phyloP scores from a whole-genome alignment of 192 early-diverging fungal species.

The Backusella mclennaniae region DNA sequence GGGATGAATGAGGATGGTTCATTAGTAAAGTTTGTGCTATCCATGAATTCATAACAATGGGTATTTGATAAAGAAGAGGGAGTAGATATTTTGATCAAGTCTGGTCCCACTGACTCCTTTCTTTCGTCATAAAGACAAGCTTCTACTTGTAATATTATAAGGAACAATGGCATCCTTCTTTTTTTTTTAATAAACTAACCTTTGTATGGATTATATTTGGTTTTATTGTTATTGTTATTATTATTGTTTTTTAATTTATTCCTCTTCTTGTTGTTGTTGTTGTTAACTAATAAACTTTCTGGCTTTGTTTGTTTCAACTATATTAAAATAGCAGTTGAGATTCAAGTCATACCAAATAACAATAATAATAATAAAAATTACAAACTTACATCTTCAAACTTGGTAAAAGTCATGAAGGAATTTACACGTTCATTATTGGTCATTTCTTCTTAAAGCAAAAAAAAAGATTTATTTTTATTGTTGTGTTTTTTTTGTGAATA shows the following conservation, averaged over 20 bases:
- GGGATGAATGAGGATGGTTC: background rate
- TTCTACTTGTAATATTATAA: conserved; percentile 1
- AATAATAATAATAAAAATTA: background rate
- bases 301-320: conserved; percentile 7
- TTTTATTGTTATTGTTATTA: background rate
- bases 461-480: background rate
- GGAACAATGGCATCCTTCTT: background rate
- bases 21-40: background rate
- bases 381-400: conserved; percentile 6
- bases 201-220: conserved; percentile 1
- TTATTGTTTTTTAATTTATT: conserved; percentile 9
- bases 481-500: background rate
- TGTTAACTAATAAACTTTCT: background rate
- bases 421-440: conserved; percentile 3
- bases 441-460: background rate
- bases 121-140: conserved; percentile 2
- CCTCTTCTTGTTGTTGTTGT: conserved; percentile 1
- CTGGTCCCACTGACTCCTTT: background rate
- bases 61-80: background rate
- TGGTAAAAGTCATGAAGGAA: conserved; percentile 3
- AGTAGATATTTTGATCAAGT: conserved; percentile 5
- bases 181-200: conserved; percentile 1
- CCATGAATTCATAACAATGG: background rate
- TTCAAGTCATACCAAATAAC: conserved; percentile 8
- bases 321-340: conserved; percentile 7